Conservation (phyloP, 495 filamentous ascomycete species). For the Penicillium ucsense region DNA sequence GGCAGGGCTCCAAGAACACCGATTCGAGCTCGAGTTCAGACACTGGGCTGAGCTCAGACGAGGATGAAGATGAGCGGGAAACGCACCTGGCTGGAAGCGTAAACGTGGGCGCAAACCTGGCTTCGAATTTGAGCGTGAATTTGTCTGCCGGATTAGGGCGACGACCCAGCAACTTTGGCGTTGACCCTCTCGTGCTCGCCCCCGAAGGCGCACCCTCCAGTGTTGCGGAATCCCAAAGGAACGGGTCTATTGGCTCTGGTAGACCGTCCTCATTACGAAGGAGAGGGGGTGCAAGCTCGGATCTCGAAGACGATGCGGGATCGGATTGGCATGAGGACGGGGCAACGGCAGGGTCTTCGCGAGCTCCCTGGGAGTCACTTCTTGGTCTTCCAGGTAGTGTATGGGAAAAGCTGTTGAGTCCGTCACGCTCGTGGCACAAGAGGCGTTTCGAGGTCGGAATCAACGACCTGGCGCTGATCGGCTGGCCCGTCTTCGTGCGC, state of each 20-base stretch:
- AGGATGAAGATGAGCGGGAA: conserved; percentile 40
- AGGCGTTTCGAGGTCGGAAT: conserved; percentile 77
- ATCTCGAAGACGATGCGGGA: conserved; percentile 36
- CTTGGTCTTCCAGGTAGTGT: conserved; percentile 67
- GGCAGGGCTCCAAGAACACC: conserved; percentile 24
- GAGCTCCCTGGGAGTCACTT: conserved; percentile 67
- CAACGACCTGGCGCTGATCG: conserved; percentile 75
- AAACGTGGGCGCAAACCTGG: conserved; percentile 11
- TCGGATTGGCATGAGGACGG: conserved; percentile 46
- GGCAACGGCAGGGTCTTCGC: conserved; percentile 24
- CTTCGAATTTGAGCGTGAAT: conserved; percentile 11
- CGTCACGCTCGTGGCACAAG: conserved; percentile 72
- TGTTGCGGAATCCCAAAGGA: conserved; percentile 24
- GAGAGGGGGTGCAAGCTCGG: conserved; percentile 25
- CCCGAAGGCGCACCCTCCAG: conserved; percentile 18
- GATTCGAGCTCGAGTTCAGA: conserved; percentile 39
- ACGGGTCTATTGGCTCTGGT: conserved; percentile 34
- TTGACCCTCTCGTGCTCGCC: conserved; percentile 26
- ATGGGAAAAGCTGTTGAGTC: conserved; percentile 76
- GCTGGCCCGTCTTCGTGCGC: conserved; percentile 77
- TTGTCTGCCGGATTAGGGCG: conserved; percentile 18
- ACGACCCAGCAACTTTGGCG: conserved; percentile 29
- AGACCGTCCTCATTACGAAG: conserved; percentile 28
- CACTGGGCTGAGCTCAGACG: conserved; percentile 36
- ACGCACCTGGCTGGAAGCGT: conserved; percentile 6